Conservation (phyloP, 495 filamentous ascomycete species). For the Penicillium salamii region DNA sequence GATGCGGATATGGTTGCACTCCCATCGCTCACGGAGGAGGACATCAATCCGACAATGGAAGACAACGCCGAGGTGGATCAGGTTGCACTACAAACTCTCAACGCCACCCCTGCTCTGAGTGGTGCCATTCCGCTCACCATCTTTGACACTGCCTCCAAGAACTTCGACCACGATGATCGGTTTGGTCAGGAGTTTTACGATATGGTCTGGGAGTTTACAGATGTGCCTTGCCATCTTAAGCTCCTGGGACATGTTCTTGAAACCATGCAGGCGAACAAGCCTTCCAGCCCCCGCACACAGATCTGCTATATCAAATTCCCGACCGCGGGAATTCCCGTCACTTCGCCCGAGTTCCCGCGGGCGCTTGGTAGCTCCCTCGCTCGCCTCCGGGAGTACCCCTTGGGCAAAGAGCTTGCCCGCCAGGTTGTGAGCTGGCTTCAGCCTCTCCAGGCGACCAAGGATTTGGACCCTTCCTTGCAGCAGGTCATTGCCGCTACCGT, state of each 20-base stretch:
- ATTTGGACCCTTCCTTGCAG: slow-evolving; percentile 62
- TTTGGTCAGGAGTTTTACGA: slow-evolving; percentile 77
- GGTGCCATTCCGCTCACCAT: slow-evolving; percentile 91
- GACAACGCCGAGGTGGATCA: slow-evolving; percentile 51
- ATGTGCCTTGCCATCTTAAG: slow-evolving; percentile 59
- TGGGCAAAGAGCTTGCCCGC: slow-evolving; percentile 42
- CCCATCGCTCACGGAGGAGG: slow-evolving; percentile 60
- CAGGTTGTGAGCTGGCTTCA: slow-evolving; percentile 61
- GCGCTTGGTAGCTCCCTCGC: slow-evolving; percentile 63
- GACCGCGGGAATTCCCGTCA: slow-evolving; percentile 59
- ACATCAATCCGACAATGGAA: slow-evolving; percentile 59
- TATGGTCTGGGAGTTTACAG: slow-evolving; percentile 66
- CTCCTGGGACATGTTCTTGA: slow-evolving; percentile 77
- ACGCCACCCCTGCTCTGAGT: slow-evolving; percentile 75
- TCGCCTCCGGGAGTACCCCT: slow-evolving; percentile 47
- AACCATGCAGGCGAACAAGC: slow-evolving; percentile 55
- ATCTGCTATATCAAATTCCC: slow-evolving; percentile 71
- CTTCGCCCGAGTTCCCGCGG: slow-evolving; percentile 68
- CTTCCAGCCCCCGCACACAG: slow-evolving; percentile 55
- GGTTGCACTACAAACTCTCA: slow-evolving; percentile 58
- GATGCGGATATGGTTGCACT: slow-evolving; percentile 58
- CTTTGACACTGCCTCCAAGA: slow-evolving; percentile 81
- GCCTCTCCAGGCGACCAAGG: slow-evolving; percentile 49
- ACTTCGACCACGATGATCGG: slow-evolving; percentile 58
- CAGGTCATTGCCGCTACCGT: slow-evolving; percentile 62